Conservation (phyloP, 257 asterid genomes). For the Nyctanthes arbortristis region DNA sequence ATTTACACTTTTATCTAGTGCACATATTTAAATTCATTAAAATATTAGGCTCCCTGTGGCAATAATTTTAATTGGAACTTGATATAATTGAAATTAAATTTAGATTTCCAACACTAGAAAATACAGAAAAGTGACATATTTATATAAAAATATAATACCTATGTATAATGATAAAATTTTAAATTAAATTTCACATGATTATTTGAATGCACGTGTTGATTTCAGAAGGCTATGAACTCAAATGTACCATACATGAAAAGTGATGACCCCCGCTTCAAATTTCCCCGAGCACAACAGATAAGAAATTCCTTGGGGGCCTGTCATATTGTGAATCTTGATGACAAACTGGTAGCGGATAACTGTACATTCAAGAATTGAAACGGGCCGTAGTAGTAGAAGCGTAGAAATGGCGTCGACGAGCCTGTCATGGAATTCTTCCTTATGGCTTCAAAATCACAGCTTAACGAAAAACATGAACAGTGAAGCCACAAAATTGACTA, state of each 20-base stretch:
- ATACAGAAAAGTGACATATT: too few relatives aligned
- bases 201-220: background rate
- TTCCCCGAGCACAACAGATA: background rate
- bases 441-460: slow-evolving; percentile 50
- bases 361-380: background rate
- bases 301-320: background rate
- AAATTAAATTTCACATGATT: too few relatives aligned
- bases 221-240: background rate
- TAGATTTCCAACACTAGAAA: too few relatives aligned
- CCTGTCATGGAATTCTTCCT: slow-evolving; percentile 75
- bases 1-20: too few relatives aligned
- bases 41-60: too few relatives aligned
- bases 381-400: background rate
- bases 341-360: background rate
- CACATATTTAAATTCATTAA: too few relatives aligned
- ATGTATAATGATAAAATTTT: too few relatives aligned
- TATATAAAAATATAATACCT: too few relatives aligned
- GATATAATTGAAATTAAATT: too few relatives aligned
- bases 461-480: slow-evolving; percentile 32
- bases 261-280: background rate
- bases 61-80: too few relatives aligned
- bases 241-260: background rate
- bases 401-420: slow-evolving; percentile 57
- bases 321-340: background rate
- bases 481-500: slow-evolving; percentile 36